These are phyloP conservation scores for Pseudocercospora vitis DNA, from an alignment of 2,329 filamentous ascomycete genomes.

Conservation along the genomic window DNA sequence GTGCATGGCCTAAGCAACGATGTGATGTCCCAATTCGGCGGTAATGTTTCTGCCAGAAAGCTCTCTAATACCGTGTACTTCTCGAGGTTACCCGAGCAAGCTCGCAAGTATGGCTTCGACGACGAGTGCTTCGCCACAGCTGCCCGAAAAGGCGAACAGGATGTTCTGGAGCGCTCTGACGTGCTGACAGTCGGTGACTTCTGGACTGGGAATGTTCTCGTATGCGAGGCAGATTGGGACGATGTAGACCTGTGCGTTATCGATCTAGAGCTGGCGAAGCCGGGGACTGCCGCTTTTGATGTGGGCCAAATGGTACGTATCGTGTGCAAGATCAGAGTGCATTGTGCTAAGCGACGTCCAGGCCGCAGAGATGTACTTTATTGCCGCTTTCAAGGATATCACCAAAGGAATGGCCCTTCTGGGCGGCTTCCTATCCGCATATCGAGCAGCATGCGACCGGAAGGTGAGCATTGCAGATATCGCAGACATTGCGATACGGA, in stretches of 20 bases:
- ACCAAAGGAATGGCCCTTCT: conserved; percentile 12
- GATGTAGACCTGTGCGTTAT: conserved; percentile 9
- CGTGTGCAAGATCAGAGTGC: background rate
- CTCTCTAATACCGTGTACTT: conserved; percentile 17
- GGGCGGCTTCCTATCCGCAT: conserved; percentile 11
- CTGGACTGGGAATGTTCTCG: conserved; percentile 26
- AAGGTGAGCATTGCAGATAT: background rate
- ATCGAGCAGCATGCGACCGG: conserved; percentile 1
- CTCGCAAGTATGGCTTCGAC: conserved; percentile 14
- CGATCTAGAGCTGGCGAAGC: conserved; percentile 23
- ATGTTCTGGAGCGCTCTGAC: conserved; percentile 15
- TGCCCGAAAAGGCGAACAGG: conserved; percentile 14
- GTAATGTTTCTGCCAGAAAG: conserved; percentile 13
- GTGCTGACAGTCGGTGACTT: conserved; percentile 25
- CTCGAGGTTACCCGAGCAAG: conserved; percentile 12
- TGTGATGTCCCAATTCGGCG: conserved; percentile 1
- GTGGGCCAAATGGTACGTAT: conserved; percentile 24
- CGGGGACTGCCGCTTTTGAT: conserved; percentile 23
- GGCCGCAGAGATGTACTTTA: conserved; percentile 25
- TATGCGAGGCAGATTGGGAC: background rate
- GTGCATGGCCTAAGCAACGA: conserved; percentile 18
- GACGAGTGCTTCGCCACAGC: conserved; percentile 13
- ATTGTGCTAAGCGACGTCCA: too few relatives aligned
- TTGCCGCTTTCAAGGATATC: conserved; percentile 16
- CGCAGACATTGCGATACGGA: conserved; percentile 20